These are phyloP conservation scores for Aspergillus quadricinctus DNA, from an alignment of 2,329 filamentous ascomycete genomes.

Conservation along the genomic window DNA sequence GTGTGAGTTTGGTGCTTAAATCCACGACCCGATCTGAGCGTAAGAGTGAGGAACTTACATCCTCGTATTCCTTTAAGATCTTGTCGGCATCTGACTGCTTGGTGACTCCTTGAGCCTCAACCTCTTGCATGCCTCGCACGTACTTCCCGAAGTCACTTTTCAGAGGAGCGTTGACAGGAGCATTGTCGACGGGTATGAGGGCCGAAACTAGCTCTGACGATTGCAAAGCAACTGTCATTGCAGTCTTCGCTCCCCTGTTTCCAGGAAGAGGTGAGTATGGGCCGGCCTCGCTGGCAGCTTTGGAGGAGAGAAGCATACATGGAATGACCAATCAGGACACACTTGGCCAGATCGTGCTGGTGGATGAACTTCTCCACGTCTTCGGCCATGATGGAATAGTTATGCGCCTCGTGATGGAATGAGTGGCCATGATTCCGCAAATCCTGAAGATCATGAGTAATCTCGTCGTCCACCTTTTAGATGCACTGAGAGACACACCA, in stretches of 20 bases:
- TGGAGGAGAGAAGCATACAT: conserved; percentile 56
- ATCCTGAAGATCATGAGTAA: conserved; percentile 52
- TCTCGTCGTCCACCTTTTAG: neutral
- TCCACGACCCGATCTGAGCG: neutral
- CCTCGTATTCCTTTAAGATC: conserved; percentile 71
- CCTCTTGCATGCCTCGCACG: conserved; percentile 75
- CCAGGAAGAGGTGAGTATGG: conserved; percentile 3
- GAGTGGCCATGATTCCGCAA: conserved; percentile 91
- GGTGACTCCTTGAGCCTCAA: conserved; percentile 65
- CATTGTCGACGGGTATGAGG: conserved; percentile 85
- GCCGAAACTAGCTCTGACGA: conserved; percentile 63
- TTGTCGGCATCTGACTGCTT: conserved; percentile 74
- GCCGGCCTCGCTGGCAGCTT: neutral
- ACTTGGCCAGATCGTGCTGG: conserved; percentile 63
- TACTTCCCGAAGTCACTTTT: conserved; percentile 73
- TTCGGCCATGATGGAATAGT: conserved; percentile 76
- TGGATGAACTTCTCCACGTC: conserved; percentile 77
- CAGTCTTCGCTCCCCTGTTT: conserved; percentile 78
- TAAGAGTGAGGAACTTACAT: conserved; percentile 42
- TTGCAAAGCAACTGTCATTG: conserved; percentile 78
- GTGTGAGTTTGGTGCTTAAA: neutral
- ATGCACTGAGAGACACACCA: conserved; percentile 51
- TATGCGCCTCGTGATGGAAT: conserved; percentile 69
- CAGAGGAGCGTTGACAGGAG: conserved; percentile 75
- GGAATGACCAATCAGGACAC: conserved; percentile 85